Evolutionary conservation across 495 filamentous ascomycete species (phyloP).

Genomic region (Penicillium herquei): DNA sequence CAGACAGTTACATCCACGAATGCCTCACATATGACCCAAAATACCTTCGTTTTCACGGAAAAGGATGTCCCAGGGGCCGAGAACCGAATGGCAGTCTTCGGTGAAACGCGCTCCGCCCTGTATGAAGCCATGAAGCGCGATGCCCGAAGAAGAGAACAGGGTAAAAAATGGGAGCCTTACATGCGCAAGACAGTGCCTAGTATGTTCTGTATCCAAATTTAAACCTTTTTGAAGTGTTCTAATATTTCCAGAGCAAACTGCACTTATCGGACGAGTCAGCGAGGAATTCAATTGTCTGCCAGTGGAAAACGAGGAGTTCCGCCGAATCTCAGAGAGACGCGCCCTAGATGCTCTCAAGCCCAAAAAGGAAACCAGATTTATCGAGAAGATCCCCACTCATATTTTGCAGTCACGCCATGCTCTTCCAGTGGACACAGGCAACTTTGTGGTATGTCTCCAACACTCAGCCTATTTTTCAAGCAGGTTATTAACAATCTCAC

Average conservation of each 20-base stretch:
- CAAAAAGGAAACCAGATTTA: slow-evolving; percentile 50
- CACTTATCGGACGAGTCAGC: slow-evolving; percentile 65
- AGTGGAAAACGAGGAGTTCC: slow-evolving; percentile 70
- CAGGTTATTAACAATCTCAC: slow-evolving; percentile 16
- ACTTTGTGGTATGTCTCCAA: slow-evolving; percentile 42
- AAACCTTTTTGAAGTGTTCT: slow-evolving; percentile 4
- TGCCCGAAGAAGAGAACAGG: slow-evolving; percentile 48
- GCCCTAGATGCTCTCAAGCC: slow-evolving; percentile 64
- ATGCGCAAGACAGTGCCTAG: slow-evolving; percentile 80
- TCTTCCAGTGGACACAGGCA: slow-evolving; percentile 34
- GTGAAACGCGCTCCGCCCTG: slow-evolving; percentile 44
- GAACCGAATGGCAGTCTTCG: slow-evolving; percentile 44
- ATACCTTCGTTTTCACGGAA: slow-evolving; percentile 65
- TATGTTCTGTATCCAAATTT: slow-evolving; percentile 31
- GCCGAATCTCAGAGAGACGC: slow-evolving; percentile 56
- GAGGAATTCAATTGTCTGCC: slow-evolving; percentile 79
- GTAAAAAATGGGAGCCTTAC: slow-evolving; percentile 65
- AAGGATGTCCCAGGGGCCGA: slow-evolving; percentile 33
- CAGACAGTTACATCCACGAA: slow-evolving; percentile 46
- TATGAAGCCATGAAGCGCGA: slow-evolving; percentile 50
- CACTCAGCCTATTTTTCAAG: not conserved
- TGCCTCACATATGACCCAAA: slow-evolving; percentile 53
- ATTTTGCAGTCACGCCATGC: slow-evolving; percentile 37
- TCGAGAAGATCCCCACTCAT: slow-evolving; percentile 39
- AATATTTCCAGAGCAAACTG: slow-evolving; percentile 68